phyloP scores from a whole-genome alignment of 495 filamentous ascomycete genomes.

The Jackrogersella minutella region DNA sequence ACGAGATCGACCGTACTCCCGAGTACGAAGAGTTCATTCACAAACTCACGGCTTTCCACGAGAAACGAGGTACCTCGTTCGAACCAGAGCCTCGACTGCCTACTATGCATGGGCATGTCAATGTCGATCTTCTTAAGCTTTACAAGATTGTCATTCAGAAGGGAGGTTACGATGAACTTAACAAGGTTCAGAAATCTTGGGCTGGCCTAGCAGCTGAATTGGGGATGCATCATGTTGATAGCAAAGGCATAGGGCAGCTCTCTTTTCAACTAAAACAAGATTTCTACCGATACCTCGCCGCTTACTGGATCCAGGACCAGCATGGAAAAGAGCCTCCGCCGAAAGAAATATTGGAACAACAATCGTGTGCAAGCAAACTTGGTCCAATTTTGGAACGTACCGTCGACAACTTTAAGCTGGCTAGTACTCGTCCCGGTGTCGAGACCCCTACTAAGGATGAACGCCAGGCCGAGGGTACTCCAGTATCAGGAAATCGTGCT shows the following conservation, averaged over 20 bases:
- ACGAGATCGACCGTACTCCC: constrained; percentile 58
- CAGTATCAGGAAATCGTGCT: constrained; percentile 64
- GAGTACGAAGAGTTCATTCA: constrained; percentile 77
- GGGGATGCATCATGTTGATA: constrained; percentile 60
- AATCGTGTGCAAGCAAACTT: constrained; percentile 61
- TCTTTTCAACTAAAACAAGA: constrained; percentile 80
- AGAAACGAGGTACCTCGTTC: constrained; percentile 74
- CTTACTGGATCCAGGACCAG: constrained; percentile 78
- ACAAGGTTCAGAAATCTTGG: constrained; percentile 81
- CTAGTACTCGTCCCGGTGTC: constrained; percentile 59
- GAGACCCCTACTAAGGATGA: constrained; percentile 70
- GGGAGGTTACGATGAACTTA: constrained; percentile 84
- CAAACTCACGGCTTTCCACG: constrained; percentile 69
- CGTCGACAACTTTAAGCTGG: constrained; percentile 69
- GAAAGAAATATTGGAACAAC: constrained; percentile 79
- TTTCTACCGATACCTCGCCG: constrained; percentile 84
- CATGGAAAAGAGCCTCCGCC: constrained; percentile 79
- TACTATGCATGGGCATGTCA: constrained; percentile 62
- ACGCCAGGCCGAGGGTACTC: constrained; percentile 66
- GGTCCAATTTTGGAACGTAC: constrained; percentile 79
- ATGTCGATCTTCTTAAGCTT: constrained; percentile 73
- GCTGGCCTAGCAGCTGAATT: constrained; percentile 73
- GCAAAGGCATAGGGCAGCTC: constrained; percentile 71
- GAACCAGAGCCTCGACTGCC: constrained; percentile 75
- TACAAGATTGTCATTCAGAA: constrained; percentile 73